phyloP scores from a whole-genome alignment of 352 stramenopile genomes.

The Thraustotheca clavata region DNA sequence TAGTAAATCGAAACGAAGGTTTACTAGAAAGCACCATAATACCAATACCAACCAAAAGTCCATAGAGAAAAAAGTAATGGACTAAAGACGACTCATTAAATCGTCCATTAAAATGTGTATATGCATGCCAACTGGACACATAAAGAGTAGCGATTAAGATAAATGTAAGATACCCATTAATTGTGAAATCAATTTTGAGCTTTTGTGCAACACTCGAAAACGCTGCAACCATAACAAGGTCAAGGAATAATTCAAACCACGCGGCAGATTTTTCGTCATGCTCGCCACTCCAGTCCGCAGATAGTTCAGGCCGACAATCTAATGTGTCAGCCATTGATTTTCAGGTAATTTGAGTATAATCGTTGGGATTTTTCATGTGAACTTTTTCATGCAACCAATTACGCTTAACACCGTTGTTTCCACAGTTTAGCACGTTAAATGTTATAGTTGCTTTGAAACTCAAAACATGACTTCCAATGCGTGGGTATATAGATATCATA shows the following conservation, averaged over 20 bases:
- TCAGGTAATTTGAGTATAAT: no score
- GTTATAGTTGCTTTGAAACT: no score
- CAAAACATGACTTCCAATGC: no score
- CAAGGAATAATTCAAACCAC: constrained; percentile 16
- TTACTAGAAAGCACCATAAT: constrained; percentile 9
- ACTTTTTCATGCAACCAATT: no score
- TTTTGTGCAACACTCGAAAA: constrained; percentile 13
- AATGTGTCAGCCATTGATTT: constrained; percentile 6
- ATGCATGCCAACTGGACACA: constrained; percentile 13
- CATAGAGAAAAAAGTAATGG: not conserved
- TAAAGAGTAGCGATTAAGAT: not conserved
- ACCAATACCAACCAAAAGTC: constrained; percentile 1
- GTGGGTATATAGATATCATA: no score
- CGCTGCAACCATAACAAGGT: constrained; percentile 7
- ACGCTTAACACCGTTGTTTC: no score
- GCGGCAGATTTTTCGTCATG: constrained; percentile 13
- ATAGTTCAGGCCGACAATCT: not conserved
- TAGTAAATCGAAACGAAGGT: not conserved
- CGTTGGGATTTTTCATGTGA: no score
- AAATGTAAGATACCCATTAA: not conserved
- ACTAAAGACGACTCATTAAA: constrained; percentile 11
- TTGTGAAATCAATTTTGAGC: constrained; percentile 9
- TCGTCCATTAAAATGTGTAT: constrained; percentile 8
- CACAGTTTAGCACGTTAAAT: no score
- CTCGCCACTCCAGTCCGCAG: constrained; percentile 6